Percentiles rank a stretch among this genome's conserved stretches.
Conservation (phyloP, 306 rosid species). For the Quercus gilva region DNA sequence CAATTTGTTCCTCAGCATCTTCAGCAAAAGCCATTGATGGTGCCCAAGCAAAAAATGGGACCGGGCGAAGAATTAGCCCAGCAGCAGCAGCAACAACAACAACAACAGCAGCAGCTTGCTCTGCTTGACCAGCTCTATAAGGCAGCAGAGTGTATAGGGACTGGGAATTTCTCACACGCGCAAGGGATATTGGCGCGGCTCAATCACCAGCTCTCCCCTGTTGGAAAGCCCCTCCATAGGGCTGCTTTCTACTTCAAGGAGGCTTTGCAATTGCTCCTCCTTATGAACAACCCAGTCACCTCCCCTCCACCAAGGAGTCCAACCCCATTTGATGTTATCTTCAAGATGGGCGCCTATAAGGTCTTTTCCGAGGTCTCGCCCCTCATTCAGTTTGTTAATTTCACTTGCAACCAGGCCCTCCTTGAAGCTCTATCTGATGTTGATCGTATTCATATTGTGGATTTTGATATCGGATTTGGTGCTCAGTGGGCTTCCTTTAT, state of each 20-base stretch:
- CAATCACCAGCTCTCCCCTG: conserved; percentile 97
- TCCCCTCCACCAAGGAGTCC: not conserved
- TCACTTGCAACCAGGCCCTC: conserved; percentile 83
- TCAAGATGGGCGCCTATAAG: conserved; percentile 84
- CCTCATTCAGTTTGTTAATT: conserved; percentile 79
- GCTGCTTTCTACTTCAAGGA: conserved; percentile 92
- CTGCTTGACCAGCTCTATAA: conserved; percentile 69
- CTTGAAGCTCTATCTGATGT: conserved; percentile 79
- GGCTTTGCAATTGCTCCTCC: conserved; percentile 67
- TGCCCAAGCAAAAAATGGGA: conserved; percentile 48
- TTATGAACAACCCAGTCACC: conserved; percentile 35
- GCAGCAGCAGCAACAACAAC: not conserved
- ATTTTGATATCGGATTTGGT: conserved; percentile 89
- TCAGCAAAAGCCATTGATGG: conserved; percentile 55
- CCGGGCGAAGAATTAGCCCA: conserved; percentile 46
- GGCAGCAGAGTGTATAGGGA: conserved; percentile 77
- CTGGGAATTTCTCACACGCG: conserved; percentile 94
- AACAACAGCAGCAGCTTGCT: conserved; percentile 48
- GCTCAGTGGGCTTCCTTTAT: conserved; percentile 95
- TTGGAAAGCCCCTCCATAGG: conserved; percentile 92
- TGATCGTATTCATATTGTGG: conserved; percentile 62
- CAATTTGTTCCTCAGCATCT: conserved; percentile 57
- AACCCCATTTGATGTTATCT: conserved; percentile 49
- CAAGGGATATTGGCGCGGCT: conserved; percentile 99
- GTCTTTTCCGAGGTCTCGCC: conserved; percentile 91